Conservation (phyloP, 331 rosid genomes). For the Malus hybrid region DNA sequence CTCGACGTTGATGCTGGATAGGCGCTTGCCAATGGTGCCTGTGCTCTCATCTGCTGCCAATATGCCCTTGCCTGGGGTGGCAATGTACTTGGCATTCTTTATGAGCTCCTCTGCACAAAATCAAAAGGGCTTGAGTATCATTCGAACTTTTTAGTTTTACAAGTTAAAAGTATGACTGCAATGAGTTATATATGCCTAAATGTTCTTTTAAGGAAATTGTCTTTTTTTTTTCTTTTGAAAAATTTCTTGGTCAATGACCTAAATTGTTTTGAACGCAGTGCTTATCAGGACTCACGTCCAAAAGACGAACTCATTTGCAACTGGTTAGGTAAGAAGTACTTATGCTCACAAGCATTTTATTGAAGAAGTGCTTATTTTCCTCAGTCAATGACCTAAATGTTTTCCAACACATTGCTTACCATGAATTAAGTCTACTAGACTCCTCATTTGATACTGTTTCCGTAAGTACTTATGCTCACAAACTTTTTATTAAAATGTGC, state of each 20-base stretch:
- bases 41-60: constrained; percentile 99
- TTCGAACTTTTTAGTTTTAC: background rate
- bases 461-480: no score
- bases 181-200: background rate
- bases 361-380: no score
- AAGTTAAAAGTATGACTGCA: background rate
- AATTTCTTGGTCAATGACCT: background rate
- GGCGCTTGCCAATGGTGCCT: constrained; percentile 90
- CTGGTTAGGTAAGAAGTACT: no score
- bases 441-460: no score
- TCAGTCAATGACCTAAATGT: no score
- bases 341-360: no score
- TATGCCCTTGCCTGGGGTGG: constrained; percentile 88
- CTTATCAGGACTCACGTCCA: background rate
- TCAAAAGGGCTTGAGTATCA: background rate
- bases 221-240: no score
- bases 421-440: background rate
- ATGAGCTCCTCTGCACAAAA: constrained; percentile 63
- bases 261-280: background rate
- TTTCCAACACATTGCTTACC: no score
- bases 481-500: no score
- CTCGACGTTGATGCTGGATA: constrained; percentile 78
- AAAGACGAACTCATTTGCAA: no score
- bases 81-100: constrained; percentile 86
- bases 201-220: background rate